Base-by-base conservation (phyloP, 192 early-diverging fungal genomes). In the Backusella tuberculispora region DNA sequence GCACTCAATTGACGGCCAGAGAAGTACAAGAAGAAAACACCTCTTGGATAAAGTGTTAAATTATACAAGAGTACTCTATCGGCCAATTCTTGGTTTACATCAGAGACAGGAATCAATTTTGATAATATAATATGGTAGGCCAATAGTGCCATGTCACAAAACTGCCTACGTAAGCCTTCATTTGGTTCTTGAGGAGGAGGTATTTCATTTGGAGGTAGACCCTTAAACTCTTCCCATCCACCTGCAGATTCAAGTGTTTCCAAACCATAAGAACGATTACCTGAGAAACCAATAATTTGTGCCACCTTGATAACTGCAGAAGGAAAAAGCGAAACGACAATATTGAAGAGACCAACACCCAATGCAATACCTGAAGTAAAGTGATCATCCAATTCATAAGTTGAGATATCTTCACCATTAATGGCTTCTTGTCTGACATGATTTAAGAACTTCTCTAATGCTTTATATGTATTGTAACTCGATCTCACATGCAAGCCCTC, bases 311-410 rank as follows among this genome's bases (percentile, higher is more conserved):
- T 78, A 15, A 94, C 80, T 64, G 85, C 84, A 3, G 86, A 76
- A 3, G 96, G 96, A 46, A 97, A 65, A 71, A 95, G 88, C n/a
- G 90, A 92, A 17, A 97, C 83, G n/a, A 93, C 79, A 14, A 97
- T 78, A 66, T 93, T 94, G 75, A 96, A 96, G 47, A 86, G 81
- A 6, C 92, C 93, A 47, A 95, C 85, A 40, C 90, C 92, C 24
- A 94, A 85, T 10, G 92, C 86, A 5, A 96, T 88, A 50, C 94
- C 95, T 17, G 91, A 91, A 69, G 91, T 88, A 79, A 95, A 92
- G 75, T 95, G 92, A 60, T 88, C 92, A 74, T 97, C 96, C 38
- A 97, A 71, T 12, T 77, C 81, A 50, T 91, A 85, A 15, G 66
- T 71, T 13, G 78, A 74, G 38, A 85, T 76, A 48, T 84, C 83